Evolutionary conservation across 257 asterid genomes (phyloP).

Genomic region (Solanum rostratum): DNA sequence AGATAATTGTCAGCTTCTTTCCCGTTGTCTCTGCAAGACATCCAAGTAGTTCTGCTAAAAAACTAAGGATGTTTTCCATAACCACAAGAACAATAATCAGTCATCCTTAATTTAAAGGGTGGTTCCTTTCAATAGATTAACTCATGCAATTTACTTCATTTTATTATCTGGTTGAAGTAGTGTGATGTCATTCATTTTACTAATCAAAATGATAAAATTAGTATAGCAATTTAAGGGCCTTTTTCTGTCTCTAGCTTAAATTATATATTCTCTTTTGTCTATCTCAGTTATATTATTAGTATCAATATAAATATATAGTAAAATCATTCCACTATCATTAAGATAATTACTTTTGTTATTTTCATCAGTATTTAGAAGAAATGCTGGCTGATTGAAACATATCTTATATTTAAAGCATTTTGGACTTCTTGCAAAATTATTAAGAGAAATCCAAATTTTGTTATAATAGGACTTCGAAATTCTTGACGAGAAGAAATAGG

Average conservation of each 20-base stretch:
- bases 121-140: not conserved
- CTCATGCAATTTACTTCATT: not conserved
- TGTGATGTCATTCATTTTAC: not conserved
- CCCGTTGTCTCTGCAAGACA: not conserved
- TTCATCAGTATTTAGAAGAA: not conserved
- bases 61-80: not conserved
- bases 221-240: not conserved
- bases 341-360: not conserved
- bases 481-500: not conserved
- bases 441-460: not conserved
- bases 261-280: not conserved
- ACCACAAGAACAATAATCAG: not conserved
- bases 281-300: not conserved
- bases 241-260: not conserved
- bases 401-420: not conserved
- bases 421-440: not conserved
- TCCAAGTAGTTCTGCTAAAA: not conserved
- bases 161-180: not conserved
- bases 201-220: not conserved
- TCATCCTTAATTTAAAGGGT: not conserved
- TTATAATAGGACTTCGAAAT: not conserved
- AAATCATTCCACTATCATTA: not conserved
- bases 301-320: not conserved
- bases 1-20: not conserved
- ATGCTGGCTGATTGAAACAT: not conserved